Evolutionary conservation across 164 flowering plant species (phyloP).

Genomic region (Magnolia changhungtana): DNA sequence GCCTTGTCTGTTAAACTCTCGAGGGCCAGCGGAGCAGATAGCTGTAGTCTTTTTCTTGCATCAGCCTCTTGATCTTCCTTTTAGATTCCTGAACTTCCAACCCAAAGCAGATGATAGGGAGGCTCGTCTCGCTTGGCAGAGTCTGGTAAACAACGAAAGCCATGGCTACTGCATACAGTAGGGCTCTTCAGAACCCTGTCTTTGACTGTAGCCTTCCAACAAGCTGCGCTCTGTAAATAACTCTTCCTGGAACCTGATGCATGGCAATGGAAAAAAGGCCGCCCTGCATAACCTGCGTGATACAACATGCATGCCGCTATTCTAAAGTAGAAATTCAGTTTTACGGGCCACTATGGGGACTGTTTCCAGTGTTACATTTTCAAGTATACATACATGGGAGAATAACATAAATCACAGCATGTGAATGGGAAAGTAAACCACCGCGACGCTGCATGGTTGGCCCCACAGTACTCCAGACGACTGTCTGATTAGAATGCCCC

Average conservation of each 20-base stretch:
- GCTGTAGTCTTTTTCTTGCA: too few relatives aligned
- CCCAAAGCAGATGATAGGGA: not conserved
- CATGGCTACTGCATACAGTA: not conserved
- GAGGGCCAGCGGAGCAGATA: too few relatives aligned
- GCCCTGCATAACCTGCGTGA: conserved; percentile 8
- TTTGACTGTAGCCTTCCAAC: not conserved
- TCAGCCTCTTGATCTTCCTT: not conserved
- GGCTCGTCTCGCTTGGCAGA: not conserved
- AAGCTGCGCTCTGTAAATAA: not conserved
- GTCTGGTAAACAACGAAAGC: not conserved
- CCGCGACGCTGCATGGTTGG: too few relatives aligned
- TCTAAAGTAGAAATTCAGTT: conserved; percentile 10
- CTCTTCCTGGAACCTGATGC: not conserved
- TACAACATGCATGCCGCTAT: not conserved
- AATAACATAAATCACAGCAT: conserved; percentile 9
- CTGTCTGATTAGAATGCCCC: not conserved
- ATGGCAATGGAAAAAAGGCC: not conserved
- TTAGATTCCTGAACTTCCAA: not conserved
- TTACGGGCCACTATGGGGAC: conserved; percentile 24
- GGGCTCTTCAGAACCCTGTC: not conserved
- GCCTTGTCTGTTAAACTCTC: too few relatives aligned
- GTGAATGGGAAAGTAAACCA: conserved; percentile 13
- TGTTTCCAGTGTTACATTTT: conserved; percentile 34
- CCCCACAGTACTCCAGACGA: not conserved
- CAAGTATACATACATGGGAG: conserved; percentile 25